Evolutionary conservation across 352 stramenopile genomes (phyloP), one percentile per base, ranked within the genome.

Genomic region (Halophytophthora batemanensis): DNA sequence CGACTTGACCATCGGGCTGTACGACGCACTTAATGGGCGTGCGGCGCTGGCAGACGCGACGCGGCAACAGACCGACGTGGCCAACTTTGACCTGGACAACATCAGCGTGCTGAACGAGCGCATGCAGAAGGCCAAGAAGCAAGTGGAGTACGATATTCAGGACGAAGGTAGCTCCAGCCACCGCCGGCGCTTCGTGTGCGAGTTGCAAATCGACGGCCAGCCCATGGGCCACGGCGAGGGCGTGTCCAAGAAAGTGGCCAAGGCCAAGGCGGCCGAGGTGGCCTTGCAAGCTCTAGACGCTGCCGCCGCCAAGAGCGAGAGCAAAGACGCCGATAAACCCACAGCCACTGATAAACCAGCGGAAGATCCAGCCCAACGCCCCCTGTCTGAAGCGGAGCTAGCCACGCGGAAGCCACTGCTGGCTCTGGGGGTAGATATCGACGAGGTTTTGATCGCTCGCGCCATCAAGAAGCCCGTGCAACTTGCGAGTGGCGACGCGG

Each of bases 211-310:
- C 31, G 71, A 88, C 34, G 63, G 68, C 4, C 53, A 76, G 35
- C 51, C 46, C 15, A 58, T 90, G 48, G 75, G 74, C 4, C 53
- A 53, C 19, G 77, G 76, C 5, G 63, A 85, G 48, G 79, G 82
- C 12, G 72, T 93, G 7, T 93, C 80, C 5, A 93, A 91, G 56
- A 87, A 88, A 61, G 78, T 91, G 15, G 80, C 80, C 7, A 90
- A 90, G 56, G 74, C 80, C 22, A 91, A 90, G 49, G 81, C 81
- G 2, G 80, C 81, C 2, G 66, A 71, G 31, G 56, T 64, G 2
- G 78, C 75, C 12, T 23, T 90, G 49, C 47, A 45, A 43, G 14
- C 33, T 1, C 21, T 85, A 43, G 36, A 45, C 18, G 40, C 29
- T 17, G 35, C 38, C 31, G 44, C 61, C 3, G 18, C 43, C 3